A percentile compares a stretch with the other conserved stretches of the same genome.
Conservation (phyloP, 768 basidiomycete species). For the Antrodiella citrinella region DNA sequence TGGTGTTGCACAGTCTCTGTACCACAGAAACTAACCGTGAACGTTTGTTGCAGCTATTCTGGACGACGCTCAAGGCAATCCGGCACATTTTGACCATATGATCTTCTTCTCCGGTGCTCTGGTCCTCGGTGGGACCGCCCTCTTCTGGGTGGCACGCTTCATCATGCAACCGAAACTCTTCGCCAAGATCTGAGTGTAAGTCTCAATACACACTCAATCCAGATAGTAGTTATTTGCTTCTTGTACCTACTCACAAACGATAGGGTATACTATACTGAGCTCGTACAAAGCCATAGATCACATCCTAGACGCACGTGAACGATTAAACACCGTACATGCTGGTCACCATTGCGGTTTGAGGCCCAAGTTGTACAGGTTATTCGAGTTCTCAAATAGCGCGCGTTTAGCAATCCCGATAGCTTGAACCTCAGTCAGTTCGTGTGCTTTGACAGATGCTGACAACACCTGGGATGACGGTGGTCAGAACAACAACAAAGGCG, state of each 20-base stretch:
- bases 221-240: too few species aligned
- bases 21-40: too few species aligned
- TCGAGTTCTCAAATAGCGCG: constrained; percentile 61
- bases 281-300: too few species aligned
- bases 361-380: constrained; percentile 50
- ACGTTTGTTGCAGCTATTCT: neutral
- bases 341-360: constrained; percentile 27
- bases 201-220: too few species aligned
- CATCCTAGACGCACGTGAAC: too few species aligned
- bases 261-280: too few species aligned
- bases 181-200: neutral
- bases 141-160: neutral
- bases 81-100: neutral
- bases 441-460: constrained; percentile 34
- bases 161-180: neutral
- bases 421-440: constrained; percentile 46
- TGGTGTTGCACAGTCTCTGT: neutral
- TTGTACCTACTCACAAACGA: too few species aligned
- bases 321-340: too few species aligned
- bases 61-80: neutral
- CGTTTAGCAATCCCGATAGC: constrained; percentile 47
- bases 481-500: too few species aligned
- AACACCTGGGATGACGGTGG: constrained; percentile 39
- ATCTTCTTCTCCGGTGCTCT: neutral
- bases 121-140: neutral